A percentile compares a stretch with the other conserved stretches of the same genome.
phyloP scores from a whole-genome alignment of 1,284 basidiomycete species.

The Heterobasidion annosum region DNA sequence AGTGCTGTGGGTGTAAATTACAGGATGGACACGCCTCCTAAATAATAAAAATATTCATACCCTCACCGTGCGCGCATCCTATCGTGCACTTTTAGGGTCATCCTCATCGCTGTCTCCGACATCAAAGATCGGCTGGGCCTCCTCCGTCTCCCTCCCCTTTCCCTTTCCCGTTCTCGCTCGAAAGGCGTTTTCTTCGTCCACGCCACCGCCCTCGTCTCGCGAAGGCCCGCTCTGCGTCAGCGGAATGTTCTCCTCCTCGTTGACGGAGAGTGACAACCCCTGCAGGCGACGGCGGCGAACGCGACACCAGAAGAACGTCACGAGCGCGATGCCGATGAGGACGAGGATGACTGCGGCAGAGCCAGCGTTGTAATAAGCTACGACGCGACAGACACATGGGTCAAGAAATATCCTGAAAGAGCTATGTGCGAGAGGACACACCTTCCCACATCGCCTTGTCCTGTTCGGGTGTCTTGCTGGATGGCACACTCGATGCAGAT shows the following conservation, averaged over 20 bases:
- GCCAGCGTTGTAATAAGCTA: constrained; percentile 89
- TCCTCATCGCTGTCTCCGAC: constrained; percentile 39
- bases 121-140: constrained; percentile 28
- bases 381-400: background rate
- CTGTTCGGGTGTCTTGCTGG: constrained; percentile 56
- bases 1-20: background rate
- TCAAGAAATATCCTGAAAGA: background rate
- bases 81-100: constrained; percentile 14
- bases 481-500: constrained; percentile 22
- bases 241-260: constrained; percentile 44
- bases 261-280: constrained; percentile 29
- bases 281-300: constrained; percentile 36
- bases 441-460: constrained; percentile 84
- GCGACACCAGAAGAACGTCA: constrained; percentile 67
- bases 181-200: constrained; percentile 19
- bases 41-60: constrained; percentile 5
- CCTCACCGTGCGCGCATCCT: background rate
- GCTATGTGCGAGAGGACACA: constrained; percentile 22
- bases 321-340: constrained; percentile 65
- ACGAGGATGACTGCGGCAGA: constrained; percentile 79
- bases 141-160: constrained; percentile 22
- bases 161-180: constrained; percentile 32
- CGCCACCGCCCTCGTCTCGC: constrained; percentile 20
- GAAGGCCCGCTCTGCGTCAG: constrained; percentile 27
- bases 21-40: background rate